Percentiles rank a stretch among this genome's conserved stretches.
phyloP scores from a whole-genome alignment of 805 yeast genomes.

The Cyberlindnera petersonii region DNA sequence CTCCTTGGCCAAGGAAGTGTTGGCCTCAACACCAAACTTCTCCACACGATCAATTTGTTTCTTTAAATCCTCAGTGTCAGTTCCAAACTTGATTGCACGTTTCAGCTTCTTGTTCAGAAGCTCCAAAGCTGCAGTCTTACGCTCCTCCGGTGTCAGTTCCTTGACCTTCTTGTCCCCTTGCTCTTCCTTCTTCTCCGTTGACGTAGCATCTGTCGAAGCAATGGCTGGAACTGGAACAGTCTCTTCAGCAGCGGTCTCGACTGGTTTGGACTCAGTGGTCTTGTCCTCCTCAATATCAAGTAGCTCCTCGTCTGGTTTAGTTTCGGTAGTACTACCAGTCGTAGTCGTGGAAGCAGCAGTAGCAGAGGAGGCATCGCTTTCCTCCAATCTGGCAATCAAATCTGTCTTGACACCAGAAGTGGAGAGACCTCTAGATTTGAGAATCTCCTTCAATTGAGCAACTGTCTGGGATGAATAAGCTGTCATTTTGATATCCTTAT shows the following conservation, averaged over 20 bases:
- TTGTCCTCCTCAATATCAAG: slow-evolving; percentile 7
- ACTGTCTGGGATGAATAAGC: slow-evolving; percentile 65
- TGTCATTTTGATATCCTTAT: slow-evolving; percentile 8
- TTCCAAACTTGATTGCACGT: slow-evolving; percentile 76
- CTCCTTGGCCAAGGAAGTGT: slow-evolving; percentile 63
- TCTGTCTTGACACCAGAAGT: slow-evolving; percentile 80
- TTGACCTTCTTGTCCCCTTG: slow-evolving; percentile 28
- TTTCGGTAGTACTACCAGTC: no score
- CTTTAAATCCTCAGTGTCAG: slow-evolving; percentile 44
- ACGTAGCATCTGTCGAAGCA: slow-evolving; percentile 1
- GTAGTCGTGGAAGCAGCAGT: slow-evolving; percentile 5
- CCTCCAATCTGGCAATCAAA: slow-evolving; percentile 59
- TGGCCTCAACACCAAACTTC: slow-evolving; percentile 76
- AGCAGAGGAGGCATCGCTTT: slow-evolving; percentile 37
- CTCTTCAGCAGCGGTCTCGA: not conserved
- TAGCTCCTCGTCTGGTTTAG: slow-evolving; percentile 3
- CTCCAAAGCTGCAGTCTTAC: slow-evolving; percentile 63
- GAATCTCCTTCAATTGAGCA: slow-evolving; percentile 74
- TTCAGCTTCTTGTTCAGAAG: slow-evolving; percentile 61
- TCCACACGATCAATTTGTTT: slow-evolving; percentile 67
- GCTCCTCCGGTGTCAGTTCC: slow-evolving; percentile 60
- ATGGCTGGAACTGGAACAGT: slow-evolving; percentile 9
- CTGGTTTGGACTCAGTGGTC: slow-evolving; percentile 2
- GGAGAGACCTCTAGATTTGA: slow-evolving; percentile 64
- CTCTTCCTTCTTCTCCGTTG: slow-evolving; percentile 13